These are phyloP conservation scores for Sclerotinia spermophila DNA, from an alignment of 2,329 filamentous ascomycete species.

Conservation along the genomic window DNA sequence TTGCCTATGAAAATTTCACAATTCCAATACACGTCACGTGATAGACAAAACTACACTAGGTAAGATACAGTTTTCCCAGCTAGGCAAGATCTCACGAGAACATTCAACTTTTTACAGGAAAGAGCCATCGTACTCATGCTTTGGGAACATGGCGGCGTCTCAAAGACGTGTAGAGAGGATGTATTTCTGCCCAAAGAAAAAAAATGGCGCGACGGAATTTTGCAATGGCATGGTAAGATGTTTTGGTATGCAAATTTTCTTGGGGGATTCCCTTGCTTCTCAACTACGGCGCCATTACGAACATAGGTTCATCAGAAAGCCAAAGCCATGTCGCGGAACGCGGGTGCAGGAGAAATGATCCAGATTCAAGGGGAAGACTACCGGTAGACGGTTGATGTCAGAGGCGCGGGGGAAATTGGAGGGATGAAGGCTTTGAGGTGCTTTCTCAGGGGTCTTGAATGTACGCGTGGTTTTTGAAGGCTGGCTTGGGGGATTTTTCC, in stretches of 20 bases:
- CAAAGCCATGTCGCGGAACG: slow-evolving; percentile 2
- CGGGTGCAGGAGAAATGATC: neutral
- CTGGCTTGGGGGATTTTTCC: neutral
- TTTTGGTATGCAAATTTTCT: neutral
- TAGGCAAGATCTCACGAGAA: neutral
- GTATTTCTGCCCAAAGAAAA: neutral
- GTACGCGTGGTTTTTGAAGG: neutral
- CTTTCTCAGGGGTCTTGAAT: neutral
- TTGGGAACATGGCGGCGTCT: neutral
- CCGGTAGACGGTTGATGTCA: neutral
- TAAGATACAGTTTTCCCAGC: too few species aligned
- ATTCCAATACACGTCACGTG: neutral
- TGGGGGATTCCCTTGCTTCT: slow-evolving; percentile 6
- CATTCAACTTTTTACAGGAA: neutral
- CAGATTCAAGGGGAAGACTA: neutral
- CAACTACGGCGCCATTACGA: neutral
- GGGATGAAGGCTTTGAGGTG: neutral
- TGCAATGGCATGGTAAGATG: neutral
- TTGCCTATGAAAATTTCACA: too few species aligned
- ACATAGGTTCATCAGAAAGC: neutral
- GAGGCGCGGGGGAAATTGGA: neutral
- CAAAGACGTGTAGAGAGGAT: neutral
- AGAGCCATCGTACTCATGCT: neutral
- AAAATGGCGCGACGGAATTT: neutral
- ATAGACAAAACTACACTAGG: too few species aligned